Base-by-base conservation (phyloP, 2,329 filamentous ascomycete genomes). In the Aspergillus sp. region DNA sequence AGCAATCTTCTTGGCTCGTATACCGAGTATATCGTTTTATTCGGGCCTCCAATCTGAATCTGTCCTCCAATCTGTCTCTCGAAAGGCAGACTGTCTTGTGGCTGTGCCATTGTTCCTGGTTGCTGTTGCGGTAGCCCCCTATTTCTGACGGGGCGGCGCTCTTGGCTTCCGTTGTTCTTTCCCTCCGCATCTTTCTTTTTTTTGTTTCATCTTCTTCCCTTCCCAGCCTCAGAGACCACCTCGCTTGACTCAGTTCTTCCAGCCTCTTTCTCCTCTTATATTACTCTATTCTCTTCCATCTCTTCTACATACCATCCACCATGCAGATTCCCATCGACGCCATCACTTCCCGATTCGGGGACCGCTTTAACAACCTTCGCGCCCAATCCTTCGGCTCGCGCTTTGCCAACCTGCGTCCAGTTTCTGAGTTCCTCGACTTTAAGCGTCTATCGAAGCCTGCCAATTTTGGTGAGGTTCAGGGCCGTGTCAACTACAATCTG, bases 271-370 rank as follows among this genome's bases (percentile, higher is more conserved):
- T 19, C 34, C 26, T 36, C 26, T 29, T 10, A 29, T 29, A 28
- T 5, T 39, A 28, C 29, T 5, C 19, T 19, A 19, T 19, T 44
- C 26, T 36, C 51, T 41, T 41, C 39, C 33, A 36, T 42, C 10
- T 40, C 42, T 12, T 45, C 27, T 42, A 8, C 27, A 34, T 28
- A 29, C 28, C 30, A 12, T 28, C 48, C 62, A 68, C 60, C 63
- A 95, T 94, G 89, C 87, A 88, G 77, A 93, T 98, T 58, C 93
- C 93, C 48, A 77, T 97, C 62, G 90, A 95, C 69, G 82, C 85
- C 63, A 73, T 97, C 68, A 94, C 91, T 69, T 94, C 89, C 60
- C 85, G 90, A 59, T 80, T 97, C 68, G 93, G 93, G 57, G 88
- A 93, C 56, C 88, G 90, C 65, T 91, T 97, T 73, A 81, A 87